phyloP scores from a whole-genome alignment of 306 rosid species.

The Prunus kanzakura region DNA sequence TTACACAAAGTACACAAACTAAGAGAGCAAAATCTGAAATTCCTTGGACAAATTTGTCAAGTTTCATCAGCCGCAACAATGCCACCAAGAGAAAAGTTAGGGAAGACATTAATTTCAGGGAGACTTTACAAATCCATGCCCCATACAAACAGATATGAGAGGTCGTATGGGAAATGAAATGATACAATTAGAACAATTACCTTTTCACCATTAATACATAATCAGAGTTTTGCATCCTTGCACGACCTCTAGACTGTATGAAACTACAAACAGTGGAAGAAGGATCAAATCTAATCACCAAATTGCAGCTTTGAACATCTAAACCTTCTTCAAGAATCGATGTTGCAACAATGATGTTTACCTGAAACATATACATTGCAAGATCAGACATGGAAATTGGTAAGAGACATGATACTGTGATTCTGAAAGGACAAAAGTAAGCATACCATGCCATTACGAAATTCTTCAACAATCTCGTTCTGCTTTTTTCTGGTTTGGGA shows the following conservation, averaged over 20 bases:
- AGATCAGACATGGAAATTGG: conserved; percentile 13
- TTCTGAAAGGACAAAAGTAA: conserved; percentile 1
- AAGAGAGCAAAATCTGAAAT: not conserved
- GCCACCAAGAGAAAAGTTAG: not conserved
- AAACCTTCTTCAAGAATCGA: conserved; percentile 96
- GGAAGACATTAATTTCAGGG: not conserved
- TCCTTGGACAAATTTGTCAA: not conserved
- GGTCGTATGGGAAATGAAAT: not conserved
- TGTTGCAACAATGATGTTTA: conserved; percentile 86
- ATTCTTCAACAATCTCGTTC: conserved; percentile 73
- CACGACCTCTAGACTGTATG: conserved; percentile 93
- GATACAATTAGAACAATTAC: conserved; percentile 19
- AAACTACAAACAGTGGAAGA: conserved; percentile 76
- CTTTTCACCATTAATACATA: conserved; percentile 74
- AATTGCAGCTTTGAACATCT: conserved; percentile 84
- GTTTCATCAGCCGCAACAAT: not conserved
- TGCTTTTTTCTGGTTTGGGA: conserved; percentile 60
- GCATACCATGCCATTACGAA: conserved; percentile 73
- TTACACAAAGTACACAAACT: not conserved
- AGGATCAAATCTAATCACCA: conserved; percentile 91
- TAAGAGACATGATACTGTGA: conserved; percentile 2
- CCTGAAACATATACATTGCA: conserved; percentile 38
- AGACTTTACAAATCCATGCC: not conserved
- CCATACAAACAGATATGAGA: not conserved
- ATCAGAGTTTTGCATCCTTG: conserved; percentile 73